Base-by-base conservation (phyloP, 1,139 yeast genomes). In the Taphrina pruni region DNA sequence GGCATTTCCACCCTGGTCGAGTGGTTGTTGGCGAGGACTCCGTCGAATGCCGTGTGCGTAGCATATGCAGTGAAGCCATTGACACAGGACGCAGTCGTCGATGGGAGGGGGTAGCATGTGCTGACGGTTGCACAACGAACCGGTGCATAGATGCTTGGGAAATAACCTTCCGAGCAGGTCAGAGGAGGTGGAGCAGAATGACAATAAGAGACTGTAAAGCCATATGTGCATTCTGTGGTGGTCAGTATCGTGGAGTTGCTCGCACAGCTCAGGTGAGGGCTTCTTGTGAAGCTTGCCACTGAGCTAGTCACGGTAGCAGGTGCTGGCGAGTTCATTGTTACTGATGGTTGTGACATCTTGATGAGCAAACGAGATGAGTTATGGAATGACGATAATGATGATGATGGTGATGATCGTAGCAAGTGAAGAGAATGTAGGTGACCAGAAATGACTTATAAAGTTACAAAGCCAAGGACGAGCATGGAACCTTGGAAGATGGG, bases 211-310 rank as follows among this genome's bases (percentile, higher is more conserved):
- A 32, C 32, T 48, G 60, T 32, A 35, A 39, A 43, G 39, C 66
- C 66, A 43, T 62, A 52, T 2, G 66, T 62, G 39, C 66, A 62
- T 9, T 62, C 66, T 17, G 66, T 62, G 14, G 66, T 62, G n/a
- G 50, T 38, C 60, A 26, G 20, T 36, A 62, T 14, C 39, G 66
- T 62, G 35, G 60, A 51, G 26, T 35, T 41, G 2, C 35, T 7
- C n/a, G 20, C 2, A 51, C 66, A 62, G 45, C 43, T 26, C 9
- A 62, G 35, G 11, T 35, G 52, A 11, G 52, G 32, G n/a, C 52
- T 17, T 36, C 55, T 38, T 7, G 43, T 54, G 20, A 38, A 7
- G 41, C 14, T 14, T 8, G 54, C 12, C 36, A 50, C 14, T 11
- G 32, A 20, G 36, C 36, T 50, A 35, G 36, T 50, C 5, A 26